Base-by-base conservation (phyloP, 2,329 filamentous ascomycete genomes). In the Periconia sp. region DNA sequence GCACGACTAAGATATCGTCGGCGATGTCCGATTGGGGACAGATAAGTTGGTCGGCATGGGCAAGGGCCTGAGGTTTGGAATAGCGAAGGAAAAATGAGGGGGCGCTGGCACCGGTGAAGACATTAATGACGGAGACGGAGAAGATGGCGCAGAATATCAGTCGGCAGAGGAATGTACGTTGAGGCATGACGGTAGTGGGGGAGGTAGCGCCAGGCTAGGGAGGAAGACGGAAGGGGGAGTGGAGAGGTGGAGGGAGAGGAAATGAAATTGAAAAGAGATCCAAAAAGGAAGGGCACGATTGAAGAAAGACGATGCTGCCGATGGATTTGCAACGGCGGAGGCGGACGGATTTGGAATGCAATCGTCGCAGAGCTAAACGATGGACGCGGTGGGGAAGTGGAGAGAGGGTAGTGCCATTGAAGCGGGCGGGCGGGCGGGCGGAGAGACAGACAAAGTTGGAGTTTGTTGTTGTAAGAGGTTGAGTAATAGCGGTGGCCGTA, bases 1-100 rank as follows among this genome's bases (percentile, higher is more conserved):
- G 74, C n/a, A 85, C 74, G 6, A 86, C 78, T 23, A 85, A 76
- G 13, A 85, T 69, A 62, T 85, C 81, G 17, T 84, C 77, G 49
- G 68, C 67, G 15, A 73, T 60, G 27, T 66, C 59, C 41, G 71
- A 69, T 44, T 65, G 64, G 6, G 71, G 62, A 53, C 71, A 74
- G 33, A 64, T 61, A 47, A 69, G 47, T 40, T 54, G 50, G 31
- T 62, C 47, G 31, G 63, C 50, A 13, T 52, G 55, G 11, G 54
- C 47, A 19, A 55, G 56, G 15, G 64, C 54, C 1, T 56, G 54
- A 0, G 67, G 56, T 42, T 63, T 68, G 23, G 62, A 63, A 47
- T 65, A 57, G 35, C 64, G 63, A 13, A 64, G 61, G 47, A 66
- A 67, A 45, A 68, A 66, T 6, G 64, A 64, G 27, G 68, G 65